Evolutionary conservation across 192 early-diverging fungal species (phyloP), one percentile per base, ranked within the genome.

Genomic region (Podila clonocystis): DNA sequence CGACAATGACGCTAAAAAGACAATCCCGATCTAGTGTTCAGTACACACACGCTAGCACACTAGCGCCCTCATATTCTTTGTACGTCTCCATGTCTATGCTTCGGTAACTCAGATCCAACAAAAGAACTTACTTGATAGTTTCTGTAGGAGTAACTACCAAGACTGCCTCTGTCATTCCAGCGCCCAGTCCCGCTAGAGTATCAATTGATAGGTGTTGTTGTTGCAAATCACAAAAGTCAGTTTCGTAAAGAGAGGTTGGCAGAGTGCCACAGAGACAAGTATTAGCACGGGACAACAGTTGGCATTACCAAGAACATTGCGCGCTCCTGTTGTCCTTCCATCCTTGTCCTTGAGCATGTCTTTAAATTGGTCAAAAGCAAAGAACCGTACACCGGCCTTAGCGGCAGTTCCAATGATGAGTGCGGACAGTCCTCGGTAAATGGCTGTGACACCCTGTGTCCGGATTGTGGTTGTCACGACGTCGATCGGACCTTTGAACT

Each of bases 331-430:
- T 50, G 95, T 73, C 45, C 90, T 89, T 22, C 93, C 95, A 9
- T 94, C 67, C 8, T 84, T 76, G 65, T 94, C 94, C 24, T 89
- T 88, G 59, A 97, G 85, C 50, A 77, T 66, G 45, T 86, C 86
- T 72, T 93, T 93, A 72, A 95, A 90, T 22, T 92, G 90, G 65
- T 97, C 97, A 85, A 96, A 97, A 19, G 95, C 89, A n/a, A 97
- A 87, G 75, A 99, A 99, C 2, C 96, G 91, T 2, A 97, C 94
- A 15, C 93, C 95, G 0, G 95, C 96, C 74, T 97, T 98, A 49
- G 89, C 90, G 5, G 96, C 94, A 58, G 93, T 98, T 15, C 97
- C 97, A 68, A 95, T 88, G 4, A 96, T 90, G 72, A 98, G 89
- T 4, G 97, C 95, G 58, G 94, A 92, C 5, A 97, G 88, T 13